Percentiles rank a stretch among this genome's conserved stretches.
Evolutionary conservation across 2,329 filamentous ascomycete species (phyloP).

Genomic region (Phyllosticta capitalensis): DNA sequence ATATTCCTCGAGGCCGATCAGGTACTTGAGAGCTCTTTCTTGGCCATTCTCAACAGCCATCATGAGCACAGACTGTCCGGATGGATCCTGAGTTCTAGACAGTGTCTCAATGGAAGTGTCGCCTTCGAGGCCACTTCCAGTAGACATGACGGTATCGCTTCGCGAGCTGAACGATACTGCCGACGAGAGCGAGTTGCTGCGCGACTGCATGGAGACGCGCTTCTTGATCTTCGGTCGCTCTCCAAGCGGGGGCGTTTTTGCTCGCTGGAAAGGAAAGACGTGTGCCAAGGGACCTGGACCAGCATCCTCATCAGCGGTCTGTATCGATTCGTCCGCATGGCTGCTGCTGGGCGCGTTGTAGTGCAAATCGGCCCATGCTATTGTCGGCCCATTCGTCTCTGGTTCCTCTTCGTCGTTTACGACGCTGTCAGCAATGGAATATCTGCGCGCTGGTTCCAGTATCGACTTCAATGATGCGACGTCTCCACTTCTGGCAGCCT

Average conservation of each 20-base stretch:
- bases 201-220: slow-evolving; percentile 75
- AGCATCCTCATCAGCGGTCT: background rate
- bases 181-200: slow-evolving; percentile 81
- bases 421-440: slow-evolving; percentile 32
- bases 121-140: slow-evolving; percentile 64
- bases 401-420: slow-evolving; percentile 32
- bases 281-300: slow-evolving; percentile 52
- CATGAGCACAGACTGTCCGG: slow-evolving; percentile 70
- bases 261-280: slow-evolving; percentile 81
- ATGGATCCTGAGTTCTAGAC: slow-evolving; percentile 57
- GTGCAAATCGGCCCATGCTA: slow-evolving; percentile 4
- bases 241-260: slow-evolving; percentile 38
- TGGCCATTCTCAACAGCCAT: slow-evolving; percentile 51
- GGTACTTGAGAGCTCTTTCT: slow-evolving; percentile 63
- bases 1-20: slow-evolving; percentile 67
- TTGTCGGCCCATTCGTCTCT: slow-evolving; percentile 24
- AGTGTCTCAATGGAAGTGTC: slow-evolving; percentile 77
- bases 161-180: slow-evolving; percentile 74
- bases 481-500: slow-evolving; percentile 70
- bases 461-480: slow-evolving; percentile 66
- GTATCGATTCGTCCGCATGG: background rate
- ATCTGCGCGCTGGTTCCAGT: slow-evolving; percentile 55
- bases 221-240: slow-evolving; percentile 55
- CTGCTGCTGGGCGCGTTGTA: background rate
- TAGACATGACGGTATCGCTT: slow-evolving; percentile 67